Conservation (phyloP, 176 grass and related monocot genomes). For the Thinopyrum elongatum region DNA sequence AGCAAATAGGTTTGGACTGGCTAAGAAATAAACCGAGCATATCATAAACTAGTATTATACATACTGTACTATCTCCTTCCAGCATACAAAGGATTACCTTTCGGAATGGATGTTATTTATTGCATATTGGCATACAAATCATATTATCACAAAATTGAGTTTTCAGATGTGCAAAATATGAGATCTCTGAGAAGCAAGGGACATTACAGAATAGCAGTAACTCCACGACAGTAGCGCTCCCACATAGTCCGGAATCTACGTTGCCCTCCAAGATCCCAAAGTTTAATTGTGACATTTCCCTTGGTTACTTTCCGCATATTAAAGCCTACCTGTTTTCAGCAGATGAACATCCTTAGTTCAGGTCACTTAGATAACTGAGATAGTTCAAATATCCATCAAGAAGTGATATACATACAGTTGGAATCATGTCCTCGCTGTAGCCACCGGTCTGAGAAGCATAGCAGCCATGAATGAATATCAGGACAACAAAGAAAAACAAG, state of each 20-base stretch:
- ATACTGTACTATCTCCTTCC: not conserved
- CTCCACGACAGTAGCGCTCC: constrained; percentile 97
- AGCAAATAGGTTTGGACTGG: not conserved
- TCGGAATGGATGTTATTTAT: not conserved
- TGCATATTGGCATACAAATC: not conserved
- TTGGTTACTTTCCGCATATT: constrained; percentile 99
- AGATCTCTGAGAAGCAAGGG: not conserved
- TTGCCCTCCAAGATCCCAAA: constrained; percentile 99
- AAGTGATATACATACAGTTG: constrained; percentile 66
- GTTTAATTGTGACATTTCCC: constrained; percentile 99
- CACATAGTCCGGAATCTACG: constrained; percentile 96
- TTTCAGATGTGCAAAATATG: not conserved
- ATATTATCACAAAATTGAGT: not conserved
- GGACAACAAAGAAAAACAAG: constrained; percentile 26
- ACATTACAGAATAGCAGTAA: constrained; percentile 95
- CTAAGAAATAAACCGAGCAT: not conserved
- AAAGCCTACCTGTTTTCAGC: constrained; percentile 78
- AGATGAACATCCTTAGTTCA: constrained; percentile 24
- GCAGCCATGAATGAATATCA: constrained; percentile 38
- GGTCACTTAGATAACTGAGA: not conserved
- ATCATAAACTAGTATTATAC: not conserved
- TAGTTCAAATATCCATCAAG: not conserved
- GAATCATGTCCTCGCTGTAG: constrained; percentile 99
- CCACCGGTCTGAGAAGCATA: constrained; percentile 81
- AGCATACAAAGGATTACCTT: not conserved